Percentiles rank a stretch among this genome's conserved stretches.
These are phyloP conservation scores for Eucalyptus polybractea DNA, from an alignment of 345 rosid genomes.

Conservation along the genomic window DNA sequence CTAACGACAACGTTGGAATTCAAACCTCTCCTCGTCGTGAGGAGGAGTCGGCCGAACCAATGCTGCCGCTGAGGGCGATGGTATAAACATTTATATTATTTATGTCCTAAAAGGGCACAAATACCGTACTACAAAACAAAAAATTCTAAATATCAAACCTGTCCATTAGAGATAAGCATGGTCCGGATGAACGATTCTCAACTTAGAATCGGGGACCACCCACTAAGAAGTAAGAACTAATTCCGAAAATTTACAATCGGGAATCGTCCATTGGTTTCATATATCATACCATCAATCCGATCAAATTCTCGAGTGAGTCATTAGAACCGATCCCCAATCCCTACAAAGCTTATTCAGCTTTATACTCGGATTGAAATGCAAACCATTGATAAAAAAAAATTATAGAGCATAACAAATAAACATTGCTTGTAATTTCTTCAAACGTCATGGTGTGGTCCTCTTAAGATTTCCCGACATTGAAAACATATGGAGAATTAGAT, in stretches of 20 bases:
- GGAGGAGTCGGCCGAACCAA: no score
- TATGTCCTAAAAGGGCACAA: background rate
- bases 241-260: accelerated
- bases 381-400: accelerated
- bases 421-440: no score
- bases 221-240: accelerated
- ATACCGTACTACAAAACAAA: background rate
- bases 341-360: no score
- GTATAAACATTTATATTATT: background rate
- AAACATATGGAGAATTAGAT: no score
- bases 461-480: accelerated
- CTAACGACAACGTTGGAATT: no score
- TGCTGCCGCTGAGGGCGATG: accelerated
- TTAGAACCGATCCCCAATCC: accelerated
- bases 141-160: accelerated
- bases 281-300: accelerated
- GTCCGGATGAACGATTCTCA: accelerated
- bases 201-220: accelerated
- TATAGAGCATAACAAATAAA: no score
- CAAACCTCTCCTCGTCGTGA: no score
- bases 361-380: no score
- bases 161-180: accelerated
- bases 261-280: accelerated
- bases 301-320: no score
- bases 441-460: no score